A percentile compares a stretch with the other conserved stretches of the same genome.
phyloP scores from a whole-genome alignment of 257 asterid species.

The Lantana camara region DNA sequence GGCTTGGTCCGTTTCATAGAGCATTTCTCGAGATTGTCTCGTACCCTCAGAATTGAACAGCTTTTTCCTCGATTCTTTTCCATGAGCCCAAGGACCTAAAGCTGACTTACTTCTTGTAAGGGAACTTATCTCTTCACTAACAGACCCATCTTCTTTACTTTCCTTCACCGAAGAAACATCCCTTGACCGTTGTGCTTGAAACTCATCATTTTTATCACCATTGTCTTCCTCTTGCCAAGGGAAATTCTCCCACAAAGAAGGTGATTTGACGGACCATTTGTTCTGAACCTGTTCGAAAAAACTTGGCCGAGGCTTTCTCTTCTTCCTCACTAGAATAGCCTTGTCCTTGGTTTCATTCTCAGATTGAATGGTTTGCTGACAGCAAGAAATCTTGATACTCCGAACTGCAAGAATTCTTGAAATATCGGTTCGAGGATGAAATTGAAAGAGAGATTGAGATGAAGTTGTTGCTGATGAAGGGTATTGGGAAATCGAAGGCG shows the following conservation, averaged over 20 bases:
- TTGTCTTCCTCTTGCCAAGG: conserved; percentile 70
- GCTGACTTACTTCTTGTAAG: conserved; percentile 36
- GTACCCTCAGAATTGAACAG: conserved; percentile 31
- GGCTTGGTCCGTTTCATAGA: conserved; percentile 15
- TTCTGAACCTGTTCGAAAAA: conserved; percentile 71
- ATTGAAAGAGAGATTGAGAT: conserved; percentile 27
- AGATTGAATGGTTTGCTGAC: conserved; percentile 47
- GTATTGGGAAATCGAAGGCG: conserved; percentile 39
- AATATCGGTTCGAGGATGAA: conserved; percentile 25
- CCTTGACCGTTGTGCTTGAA: conserved; percentile 23
- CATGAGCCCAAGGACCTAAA: conserved; percentile 80
- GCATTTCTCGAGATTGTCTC: conserved; percentile 19
- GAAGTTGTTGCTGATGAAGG: conserved; percentile 36
- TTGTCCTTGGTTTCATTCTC: conserved; percentile 28
- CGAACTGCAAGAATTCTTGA: conserved; percentile 28
- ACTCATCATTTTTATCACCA: conserved; percentile 31
- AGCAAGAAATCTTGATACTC: conserved; percentile 42
- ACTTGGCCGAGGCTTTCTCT: conserved; percentile 83
- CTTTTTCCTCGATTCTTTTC: conserved; percentile 37
- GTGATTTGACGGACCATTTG: conserved; percentile 75
- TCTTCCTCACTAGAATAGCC: conserved; percentile 42
- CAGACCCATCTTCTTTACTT: conserved; percentile 18
- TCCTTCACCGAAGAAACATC: conserved; percentile 34
- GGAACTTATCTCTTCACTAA: conserved; percentile 25
- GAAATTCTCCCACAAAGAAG: conserved; percentile 54